These are phyloP conservation scores for Omphalotus olearius DNA, from an alignment of 1,284 basidiomycete species.

Conservation along the genomic window DNA sequence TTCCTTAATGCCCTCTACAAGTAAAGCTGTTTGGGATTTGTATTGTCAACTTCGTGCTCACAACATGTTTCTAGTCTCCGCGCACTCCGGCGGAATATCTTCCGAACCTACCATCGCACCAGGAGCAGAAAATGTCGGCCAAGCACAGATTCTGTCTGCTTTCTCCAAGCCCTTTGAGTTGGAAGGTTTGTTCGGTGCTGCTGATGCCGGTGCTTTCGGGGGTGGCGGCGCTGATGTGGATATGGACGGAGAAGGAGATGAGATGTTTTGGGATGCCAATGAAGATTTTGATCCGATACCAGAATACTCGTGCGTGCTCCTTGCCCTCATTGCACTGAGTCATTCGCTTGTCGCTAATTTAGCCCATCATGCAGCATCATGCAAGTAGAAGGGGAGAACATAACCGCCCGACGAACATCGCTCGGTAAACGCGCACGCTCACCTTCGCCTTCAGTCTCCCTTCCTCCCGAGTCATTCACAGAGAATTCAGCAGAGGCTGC, in stretches of 20 bases:
- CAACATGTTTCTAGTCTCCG: not conserved
- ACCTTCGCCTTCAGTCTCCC: conserved; percentile 26
- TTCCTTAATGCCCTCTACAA: conserved; percentile 61
- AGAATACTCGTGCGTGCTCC: conserved; percentile 42
- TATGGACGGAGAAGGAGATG: conserved; percentile 31
- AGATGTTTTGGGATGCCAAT: conserved; percentile 32
- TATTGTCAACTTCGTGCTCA: not conserved
- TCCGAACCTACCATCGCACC: conserved; percentile 43
- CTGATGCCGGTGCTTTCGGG: conserved; percentile 69
- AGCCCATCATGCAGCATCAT: conserved; percentile 6
- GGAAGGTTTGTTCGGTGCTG: conserved; percentile 69
- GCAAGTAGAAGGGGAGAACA: conserved; percentile 18
- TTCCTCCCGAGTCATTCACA: too few species aligned
- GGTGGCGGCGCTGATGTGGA: conserved; percentile 26
- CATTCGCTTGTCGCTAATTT: not conserved
- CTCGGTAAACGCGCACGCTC: conserved; percentile 37
- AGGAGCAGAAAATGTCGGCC: conserved; percentile 71
- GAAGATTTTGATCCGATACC: conserved; percentile 41
- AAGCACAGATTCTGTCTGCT: conserved; percentile 62
- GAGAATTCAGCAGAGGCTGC: not conserved
- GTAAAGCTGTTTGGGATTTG: conserved; percentile 20
- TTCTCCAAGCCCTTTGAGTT: conserved; percentile 74
- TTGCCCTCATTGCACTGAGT: not conserved
- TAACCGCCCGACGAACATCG: conserved; percentile 33
- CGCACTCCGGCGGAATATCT: not conserved